These are phyloP conservation scores for Nakaseomyces nivariensis DNA, from an alignment of 1,139 yeast species.

Conservation along the genomic window DNA sequence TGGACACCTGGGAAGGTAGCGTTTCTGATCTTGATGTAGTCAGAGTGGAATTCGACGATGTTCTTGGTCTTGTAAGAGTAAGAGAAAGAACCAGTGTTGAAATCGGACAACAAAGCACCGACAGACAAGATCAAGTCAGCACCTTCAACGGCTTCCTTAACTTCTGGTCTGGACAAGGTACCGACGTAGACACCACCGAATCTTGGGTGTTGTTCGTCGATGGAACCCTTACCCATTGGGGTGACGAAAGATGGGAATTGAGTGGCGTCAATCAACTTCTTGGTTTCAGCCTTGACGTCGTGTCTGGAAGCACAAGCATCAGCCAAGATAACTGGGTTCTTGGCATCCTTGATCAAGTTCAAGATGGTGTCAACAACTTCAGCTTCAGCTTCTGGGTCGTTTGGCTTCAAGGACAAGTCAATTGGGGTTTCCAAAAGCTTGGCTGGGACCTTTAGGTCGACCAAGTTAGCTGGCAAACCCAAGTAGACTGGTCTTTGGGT, in stretches of 20 bases:
- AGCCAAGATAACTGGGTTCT: conserved; percentile 65
- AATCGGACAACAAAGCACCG: conserved; percentile 79
- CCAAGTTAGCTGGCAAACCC: conserved; percentile 75
- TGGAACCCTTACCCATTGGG: conserved; percentile 83
- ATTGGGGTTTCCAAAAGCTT: conserved; percentile 51
- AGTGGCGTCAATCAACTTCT: conserved; percentile 52
- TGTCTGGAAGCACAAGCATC: conserved; percentile 87
- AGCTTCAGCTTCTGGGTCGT: conserved; percentile 59
- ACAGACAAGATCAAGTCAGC: conserved; percentile 70
- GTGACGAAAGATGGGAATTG: conserved; percentile 80
- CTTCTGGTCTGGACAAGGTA: conserved; percentile 63
- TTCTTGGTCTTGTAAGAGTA: conserved; percentile 72
- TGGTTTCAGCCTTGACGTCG: conserved; percentile 52
- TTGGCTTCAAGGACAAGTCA: conserved; percentile 49
- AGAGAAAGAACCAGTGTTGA: conserved; percentile 83
- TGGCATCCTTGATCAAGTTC: conserved; percentile 43
- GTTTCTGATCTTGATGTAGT: conserved; percentile 63
- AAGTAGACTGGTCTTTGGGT: conserved; percentile 76
- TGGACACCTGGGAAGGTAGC: conserved; percentile 72
- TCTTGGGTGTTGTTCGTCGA: conserved; percentile 64
- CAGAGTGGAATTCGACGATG: conserved; percentile 84
- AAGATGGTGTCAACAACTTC: conserved; percentile 58
- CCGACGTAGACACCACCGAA: conserved; percentile 88
- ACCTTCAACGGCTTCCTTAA: conserved; percentile 63
- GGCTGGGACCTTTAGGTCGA: conserved; percentile 52